Evolutionary conservation across 345 rosid genomes (phyloP), one percentile per base, ranked within the genome.

Genomic region (Anacardium occidentale): DNA sequence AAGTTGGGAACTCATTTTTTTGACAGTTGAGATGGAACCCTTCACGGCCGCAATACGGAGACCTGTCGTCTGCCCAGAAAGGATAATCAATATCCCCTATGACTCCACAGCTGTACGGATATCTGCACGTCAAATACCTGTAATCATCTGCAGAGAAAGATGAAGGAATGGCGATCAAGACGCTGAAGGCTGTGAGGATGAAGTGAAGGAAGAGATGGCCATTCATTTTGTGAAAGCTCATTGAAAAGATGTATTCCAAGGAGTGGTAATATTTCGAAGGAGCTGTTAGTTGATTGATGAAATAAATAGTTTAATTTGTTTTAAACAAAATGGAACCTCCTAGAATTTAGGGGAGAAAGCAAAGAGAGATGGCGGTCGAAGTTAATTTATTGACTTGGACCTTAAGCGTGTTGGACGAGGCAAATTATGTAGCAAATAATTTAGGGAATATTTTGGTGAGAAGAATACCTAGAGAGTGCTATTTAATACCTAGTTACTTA

Each of bases 41-140:
- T 47, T n/a, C 5, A 3, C 15, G 74, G 10, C 92, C 89, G 10
- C 91, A 91, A n/a, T 20, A 51, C 0, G 13, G 5, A 3, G 81
- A 77, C 26, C 83, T 76, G 0, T 8, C 1, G 37, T 40, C 37
- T 0, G 89, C 82, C 89, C 85, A 85, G 37, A 89, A 89, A 18
- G 94, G 94, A 64, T 87, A 89, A 7, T 20, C 26, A 5, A 24
- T 21, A 44, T 44, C 22, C 68, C 2, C 1, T 64, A 24, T 11
- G 32, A 29, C 0, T 29, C 66, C 66, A 63, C 66, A 63, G 50
- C 7, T 1, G 20, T 63, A 63, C 1, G 1, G 3, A 63, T 2
- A 1, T 9, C 20, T 44, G 54, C 68, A 64, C 21, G 52, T 45
- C 32, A 7, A 21, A 7, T 44, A 45, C 20, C 45, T 18, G 15